These are phyloP conservation scores for Ensete glaucum DNA, from an alignment of 176 grass and related monocot genomes.

Conservation along the genomic window DNA sequence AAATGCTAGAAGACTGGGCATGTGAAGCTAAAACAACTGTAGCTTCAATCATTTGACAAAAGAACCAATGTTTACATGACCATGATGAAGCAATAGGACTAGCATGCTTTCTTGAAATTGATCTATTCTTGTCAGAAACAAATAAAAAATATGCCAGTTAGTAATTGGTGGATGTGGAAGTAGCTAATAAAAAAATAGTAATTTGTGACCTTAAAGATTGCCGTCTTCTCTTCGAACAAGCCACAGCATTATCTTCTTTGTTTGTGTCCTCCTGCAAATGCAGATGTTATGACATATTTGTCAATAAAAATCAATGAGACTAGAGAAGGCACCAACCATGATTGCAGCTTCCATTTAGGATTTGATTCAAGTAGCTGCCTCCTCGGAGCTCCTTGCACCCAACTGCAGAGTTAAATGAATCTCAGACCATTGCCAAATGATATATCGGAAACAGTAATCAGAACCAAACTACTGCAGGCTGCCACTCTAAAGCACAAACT, in stretches of 20 bases:
- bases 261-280: conserved; percentile 35
- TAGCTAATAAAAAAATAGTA: background rate
- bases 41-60: no score
- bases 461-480: background rate
- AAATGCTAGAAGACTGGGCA: background rate
- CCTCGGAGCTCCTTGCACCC: conserved; percentile 93
- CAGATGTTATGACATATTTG: background rate
- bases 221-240: conserved; percentile 65
- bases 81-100: background rate
- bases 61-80: background rate
- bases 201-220: conserved; percentile 60
- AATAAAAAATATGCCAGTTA: background rate
- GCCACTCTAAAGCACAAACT: conserved; percentile 7
- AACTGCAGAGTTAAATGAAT: conserved; percentile 45
- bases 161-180: background rate
- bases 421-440: background rate
- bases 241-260: conserved; percentile 58
- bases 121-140: background rate
- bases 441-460: conserved; percentile 8
- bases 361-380: conserved; percentile 84
- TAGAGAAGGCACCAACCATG: conserved; percentile 33
- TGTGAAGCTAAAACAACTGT: background rate
- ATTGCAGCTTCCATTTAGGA: conserved; percentile 74
- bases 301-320: background rate
- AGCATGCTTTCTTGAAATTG: background rate